Evolutionary conservation across 768 basidiomycete genomes (phyloP).

Genomic region (Suillus plorans): DNA sequence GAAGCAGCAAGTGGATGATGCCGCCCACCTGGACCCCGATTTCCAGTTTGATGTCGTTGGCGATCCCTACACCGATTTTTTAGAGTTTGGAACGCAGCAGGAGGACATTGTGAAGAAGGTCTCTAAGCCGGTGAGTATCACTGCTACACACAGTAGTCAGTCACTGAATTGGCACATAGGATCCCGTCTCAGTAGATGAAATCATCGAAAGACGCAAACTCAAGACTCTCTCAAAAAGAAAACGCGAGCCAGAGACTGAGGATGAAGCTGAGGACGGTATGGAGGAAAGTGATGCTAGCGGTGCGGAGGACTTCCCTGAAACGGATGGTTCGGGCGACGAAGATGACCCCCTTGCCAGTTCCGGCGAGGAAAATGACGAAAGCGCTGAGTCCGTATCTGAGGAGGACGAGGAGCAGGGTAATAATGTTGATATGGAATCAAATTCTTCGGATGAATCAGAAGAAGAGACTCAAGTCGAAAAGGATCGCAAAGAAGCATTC

Average conservation of each 20-base stretch:
- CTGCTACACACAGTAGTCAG: neutral
- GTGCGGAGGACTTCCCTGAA: slow-evolving; percentile 16
- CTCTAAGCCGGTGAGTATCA: slow-evolving; percentile 54
- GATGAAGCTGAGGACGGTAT: slow-evolving; percentile 38
- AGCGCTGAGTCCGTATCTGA: slow-evolving; percentile 27
- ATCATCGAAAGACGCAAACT: slow-evolving; percentile 78
- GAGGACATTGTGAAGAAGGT: slow-evolving; percentile 62
- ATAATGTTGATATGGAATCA: slow-evolving; percentile 15
- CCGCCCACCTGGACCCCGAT: slow-evolving; percentile 70
- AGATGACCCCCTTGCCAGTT: slow-evolving; percentile 31
- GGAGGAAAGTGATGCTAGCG: slow-evolving; percentile 23
- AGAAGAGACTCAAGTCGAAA: slow-evolving; percentile 54
- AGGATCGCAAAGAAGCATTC: slow-evolving; percentile 81
- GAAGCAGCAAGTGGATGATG: slow-evolving; percentile 42
- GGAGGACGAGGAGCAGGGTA: slow-evolving; percentile 36
- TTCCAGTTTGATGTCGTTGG: slow-evolving; percentile 80
- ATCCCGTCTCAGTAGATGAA: slow-evolving; percentile 87
- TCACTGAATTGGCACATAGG: slow-evolving; percentile 35
- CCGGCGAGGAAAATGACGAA: slow-evolving; percentile 35
- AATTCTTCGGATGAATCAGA: slow-evolving; percentile 69
- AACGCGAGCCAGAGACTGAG: slow-evolving; percentile 41
- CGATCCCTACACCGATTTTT: slow-evolving; percentile 62
- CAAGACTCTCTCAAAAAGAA: slow-evolving; percentile 56
- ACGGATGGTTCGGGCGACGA: slow-evolving; percentile 29
- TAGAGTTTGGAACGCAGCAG: slow-evolving; percentile 40